phyloP scores from a whole-genome alignment of 768 basidiomycete genomes.

The Lentinula sp. region DNA sequence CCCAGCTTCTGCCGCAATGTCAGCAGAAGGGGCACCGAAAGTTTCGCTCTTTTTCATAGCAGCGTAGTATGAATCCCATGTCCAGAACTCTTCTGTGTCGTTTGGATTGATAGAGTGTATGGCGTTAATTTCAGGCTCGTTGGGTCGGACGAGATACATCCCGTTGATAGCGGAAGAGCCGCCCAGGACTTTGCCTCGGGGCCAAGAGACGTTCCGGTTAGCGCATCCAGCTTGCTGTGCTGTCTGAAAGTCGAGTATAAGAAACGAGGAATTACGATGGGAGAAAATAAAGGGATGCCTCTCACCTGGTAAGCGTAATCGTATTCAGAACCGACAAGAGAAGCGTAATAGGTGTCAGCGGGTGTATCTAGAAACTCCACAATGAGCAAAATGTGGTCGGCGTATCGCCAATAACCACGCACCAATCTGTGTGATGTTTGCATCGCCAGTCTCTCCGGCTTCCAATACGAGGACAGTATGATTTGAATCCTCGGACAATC shows the following conservation, averaged over 20 bases:
- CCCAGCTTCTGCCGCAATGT: slow-evolving; percentile 27
- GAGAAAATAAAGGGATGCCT: background rate
- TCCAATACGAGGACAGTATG: slow-evolving; percentile 1
- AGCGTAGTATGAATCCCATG: slow-evolving; percentile 33
- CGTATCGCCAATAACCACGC: background rate
- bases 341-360: slow-evolving; percentile 44
- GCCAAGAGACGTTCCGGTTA: slow-evolving; percentile 44
- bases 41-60: slow-evolving; percentile 45
- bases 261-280: background rate
- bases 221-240: slow-evolving; percentile 37
- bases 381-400: background rate
- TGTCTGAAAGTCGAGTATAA: slow-evolving; percentile 17
- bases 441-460: slow-evolving; percentile 4
- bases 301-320: slow-evolving; percentile 45
- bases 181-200: slow-evolving; percentile 64
- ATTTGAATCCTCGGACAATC: slow-evolving; percentile 1
- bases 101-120: slow-evolving; percentile 28
- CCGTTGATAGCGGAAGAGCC: slow-evolving; percentile 68
- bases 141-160: slow-evolving; percentile 57
- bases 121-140: slow-evolving; percentile 37
- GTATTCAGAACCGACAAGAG: slow-evolving; percentile 40
- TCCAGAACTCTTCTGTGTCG: slow-evolving; percentile 28
- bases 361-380: slow-evolving; percentile 35
- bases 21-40: slow-evolving; percentile 41
- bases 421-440: slow-evolving; percentile 4